Evolutionary conservation across 2,329 filamentous ascomycete species (phyloP), one percentile per base, ranked within the genome.

Genomic region (Pseudocercospora pini-densiflorae): DNA sequence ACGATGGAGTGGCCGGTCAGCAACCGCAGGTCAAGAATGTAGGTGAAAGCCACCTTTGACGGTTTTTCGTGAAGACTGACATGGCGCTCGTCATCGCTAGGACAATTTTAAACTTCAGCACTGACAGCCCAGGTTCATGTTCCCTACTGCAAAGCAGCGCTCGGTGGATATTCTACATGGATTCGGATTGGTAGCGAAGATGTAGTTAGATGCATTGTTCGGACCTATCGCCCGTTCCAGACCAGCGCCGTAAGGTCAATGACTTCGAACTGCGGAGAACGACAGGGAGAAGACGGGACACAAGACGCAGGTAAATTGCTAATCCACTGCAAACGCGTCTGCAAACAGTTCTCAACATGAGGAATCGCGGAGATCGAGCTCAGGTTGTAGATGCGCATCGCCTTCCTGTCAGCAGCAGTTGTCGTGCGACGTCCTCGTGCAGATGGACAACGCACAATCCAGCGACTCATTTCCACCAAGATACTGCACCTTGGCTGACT

Each of bases 251-350:
- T 45, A 23, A 36, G 59, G 51, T n/a, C 33, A 40, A 54, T 33
- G 21, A 24, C 54, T 51, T 59, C 61, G n/a, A 29, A 54, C 23
- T 40, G 64, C 55, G 49, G 55, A 51, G 61, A 12, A 31, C 43
- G 45, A 21, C 19, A 45, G 24, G 24, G 43, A 47, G 54, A 51
- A 55, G 40, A 23, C 54, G 45, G 33, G 19, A 60, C 57, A 47
- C 57, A 60, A 51, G 55, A 64, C 29, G 62, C 64, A 61, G 19
- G 61, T 66, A 63, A 53, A 66, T 66, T 60, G 61, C 53, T 24
- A 14, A n/a, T 33, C 62, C 62, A 54, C 57, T 23, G 57, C 57
- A 58, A 63, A 63, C 47, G 54, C 62, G 51, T 31, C 27, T 23
- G 54, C 53, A 51, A 59, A 63, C 54, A 40, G 23, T 59, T 58